Evolutionary conservation across 1,284 basidiomycete species (phyloP), one percentile per base, ranked within the genome.

Genomic region (Peniophora sp.): DNA sequence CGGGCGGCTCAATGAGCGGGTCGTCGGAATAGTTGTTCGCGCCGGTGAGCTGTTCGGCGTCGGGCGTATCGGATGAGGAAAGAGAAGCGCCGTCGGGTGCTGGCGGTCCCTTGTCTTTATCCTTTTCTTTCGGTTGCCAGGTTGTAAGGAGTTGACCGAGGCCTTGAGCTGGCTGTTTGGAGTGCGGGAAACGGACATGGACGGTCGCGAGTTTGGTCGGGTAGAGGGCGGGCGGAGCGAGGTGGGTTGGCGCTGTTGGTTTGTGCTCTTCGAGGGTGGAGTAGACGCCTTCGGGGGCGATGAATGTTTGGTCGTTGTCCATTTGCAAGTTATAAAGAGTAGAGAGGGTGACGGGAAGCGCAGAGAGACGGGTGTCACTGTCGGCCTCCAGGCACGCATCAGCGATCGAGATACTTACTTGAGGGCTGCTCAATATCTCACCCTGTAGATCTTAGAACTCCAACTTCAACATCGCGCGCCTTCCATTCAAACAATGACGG

Each of bases 201-300:
- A 85, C 71, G 11, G 74, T 74, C 43, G 83, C 81, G 27, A 90
- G 70, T 23, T 71, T 75, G 47, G 88, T 81, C 5, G 85, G 81
- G 62, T 77, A 81, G 22, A 72, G 50, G n/a, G 71, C 61, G 8
- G 73, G 69, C 23, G 78, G 69, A 20, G 74, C 68, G 52, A 66
- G 71, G 56, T 72, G 69, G 23, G 75, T 68, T 51, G 77, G 64
- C 24, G 73, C 68, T 50, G 75, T 69, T 0, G 85, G 81, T 64
- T 83, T 89, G 72, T 87, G 83, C 61, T 90, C 88, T 60, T 91
- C 89, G n/a, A 82, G 86, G 62, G 89, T 77, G 19, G 86, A 83
- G 69, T 92, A 92, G 50, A 90, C 86, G 59, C 89, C 89, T 66
- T 92, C 89, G 52, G 89, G 89, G 34, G 89, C 89, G 52, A 89